Base-by-base conservation (phyloP, 768 basidiomycete species). In the Russula sp. region DNA sequence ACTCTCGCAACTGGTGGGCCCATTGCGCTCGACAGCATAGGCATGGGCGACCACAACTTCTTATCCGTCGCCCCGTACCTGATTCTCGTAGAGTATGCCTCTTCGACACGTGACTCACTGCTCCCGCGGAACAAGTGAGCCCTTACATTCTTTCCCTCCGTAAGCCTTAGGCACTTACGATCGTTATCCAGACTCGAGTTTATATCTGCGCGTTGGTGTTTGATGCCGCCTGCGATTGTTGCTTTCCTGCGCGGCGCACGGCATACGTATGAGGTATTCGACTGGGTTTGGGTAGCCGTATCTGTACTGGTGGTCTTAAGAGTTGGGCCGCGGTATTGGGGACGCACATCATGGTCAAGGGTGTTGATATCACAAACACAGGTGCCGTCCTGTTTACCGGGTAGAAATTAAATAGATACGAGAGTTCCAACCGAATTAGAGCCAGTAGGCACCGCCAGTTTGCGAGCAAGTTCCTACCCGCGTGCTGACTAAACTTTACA, bases 1-100 rank as follows among this genome's bases (percentile, higher is more conserved):
- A 95, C 94, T 44, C 76, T 96, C 13, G 80, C 84, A 42, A 90
- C 90, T 0, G 89, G 92, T 11, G 90, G 90, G 0, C 82, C 85
- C 65, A 87, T 83, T 9, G 84, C 86, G 3, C 89, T 90, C 3
- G n/a, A 86, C 87, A 6, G 90, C 90, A 2, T 95, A 94, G 73
- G 82, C 86, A 49, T 9, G 0, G 87, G 89, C 0, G 93, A 95
- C 72, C 92, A 94, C 71, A 82, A 83, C 71, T 81, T 88, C 65
- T 69, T 87, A 50, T 83, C 83, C 53, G 83, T 85, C 28, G 80
- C 80, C 0, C 89, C 88, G 7, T 86, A 84, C 72, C 74, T 90
- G 14, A 69, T 86, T 36, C 73, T 89, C 11, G 84, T 86, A 0
- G 86, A 90, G 62, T 82, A 80, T 65, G 79, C 83, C 18, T 84